Percentiles rank a stretch among this genome's conserved stretches.
phyloP scores from a whole-genome alignment of 2,329 filamentous ascomycete genomes.

The Teratosphaeriaceae sp. region DNA sequence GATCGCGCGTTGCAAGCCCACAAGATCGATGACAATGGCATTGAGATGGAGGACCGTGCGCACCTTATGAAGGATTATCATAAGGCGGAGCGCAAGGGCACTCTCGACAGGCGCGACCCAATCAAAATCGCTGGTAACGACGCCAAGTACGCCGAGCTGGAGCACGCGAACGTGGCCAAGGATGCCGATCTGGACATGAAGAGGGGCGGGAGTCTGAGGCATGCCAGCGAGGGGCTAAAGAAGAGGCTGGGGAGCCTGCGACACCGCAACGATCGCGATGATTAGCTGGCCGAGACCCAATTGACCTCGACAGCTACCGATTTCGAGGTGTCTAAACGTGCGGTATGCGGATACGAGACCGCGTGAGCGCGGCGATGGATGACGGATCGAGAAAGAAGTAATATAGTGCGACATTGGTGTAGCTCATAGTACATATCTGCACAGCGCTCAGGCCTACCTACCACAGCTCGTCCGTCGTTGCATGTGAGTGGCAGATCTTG shows the following conservation, averaged over 20 bases:
- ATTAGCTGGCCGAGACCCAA: too few species aligned
- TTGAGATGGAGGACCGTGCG: slow-evolving; percentile 38
- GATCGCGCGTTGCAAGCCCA: slow-evolving; percentile 61
- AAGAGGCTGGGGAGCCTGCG: slow-evolving; percentile 42
- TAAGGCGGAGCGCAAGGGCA: slow-evolving; percentile 22
- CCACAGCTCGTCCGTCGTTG: too few species aligned
- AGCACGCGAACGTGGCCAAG: slow-evolving; percentile 13
- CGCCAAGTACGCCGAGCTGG: slow-evolving; percentile 25
- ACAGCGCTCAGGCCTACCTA: too few species aligned
- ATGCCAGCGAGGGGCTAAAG: slow-evolving; percentile 40
- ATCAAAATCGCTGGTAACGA: slow-evolving; percentile 29
- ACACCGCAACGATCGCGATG: slow-evolving; percentile 25
- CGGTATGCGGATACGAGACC: too few species aligned
- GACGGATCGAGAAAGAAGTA: too few species aligned
- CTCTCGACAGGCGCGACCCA: slow-evolving; percentile 24
- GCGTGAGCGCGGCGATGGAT: too few species aligned
- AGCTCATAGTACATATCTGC: too few species aligned
- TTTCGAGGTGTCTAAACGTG: too few species aligned
- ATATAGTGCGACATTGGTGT: too few species aligned
- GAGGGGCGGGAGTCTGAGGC: slow-evolving; percentile 30
- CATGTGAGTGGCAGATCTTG: too few species aligned
- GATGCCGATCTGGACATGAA: slow-evolving; percentile 11
- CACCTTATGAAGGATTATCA: slow-evolving; percentile 32
- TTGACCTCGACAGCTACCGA: too few species aligned
- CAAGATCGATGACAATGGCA: slow-evolving; percentile 38